Conservation (phyloP, 192 early-diverging fungal species). For the Backusella sp. region DNA sequence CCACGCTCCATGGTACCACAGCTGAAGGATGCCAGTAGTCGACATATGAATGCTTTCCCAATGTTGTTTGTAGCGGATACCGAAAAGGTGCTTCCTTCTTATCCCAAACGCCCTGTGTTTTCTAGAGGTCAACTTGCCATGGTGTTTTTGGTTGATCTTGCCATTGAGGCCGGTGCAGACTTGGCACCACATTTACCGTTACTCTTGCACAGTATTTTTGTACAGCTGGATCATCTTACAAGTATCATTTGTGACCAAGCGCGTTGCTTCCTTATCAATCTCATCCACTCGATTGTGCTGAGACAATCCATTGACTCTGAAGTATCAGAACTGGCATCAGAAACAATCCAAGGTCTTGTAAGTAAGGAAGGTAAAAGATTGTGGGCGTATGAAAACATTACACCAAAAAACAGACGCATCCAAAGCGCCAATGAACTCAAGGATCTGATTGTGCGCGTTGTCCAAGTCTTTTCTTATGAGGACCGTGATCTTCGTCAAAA, state of each 20-base stretch:
- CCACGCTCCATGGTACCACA: constrained; percentile 71
- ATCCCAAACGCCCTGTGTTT: constrained; percentile 65
- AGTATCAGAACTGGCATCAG: constrained; percentile 41
- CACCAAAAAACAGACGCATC: constrained; percentile 46
- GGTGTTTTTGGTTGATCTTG: constrained; percentile 77
- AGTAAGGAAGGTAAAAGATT: constrained; percentile 72
- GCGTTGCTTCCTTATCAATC: constrained; percentile 68
- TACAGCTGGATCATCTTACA: constrained; percentile 81
- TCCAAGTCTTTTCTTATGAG: constrained; percentile 47
- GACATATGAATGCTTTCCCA: constrained; percentile 32
- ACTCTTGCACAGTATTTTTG: constrained; percentile 72
- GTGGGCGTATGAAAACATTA: constrained; percentile 82
- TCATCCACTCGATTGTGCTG: constrained; percentile 72
- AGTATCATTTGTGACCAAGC: constrained; percentile 77
- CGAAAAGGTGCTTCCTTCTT: constrained; percentile 61
- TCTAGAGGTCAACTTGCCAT: constrained; percentile 75
- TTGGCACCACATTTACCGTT: constrained; percentile 66
- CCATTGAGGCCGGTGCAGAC: constrained; percentile 68
- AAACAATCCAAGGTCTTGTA: constrained; percentile 47
- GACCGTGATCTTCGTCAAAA: constrained; percentile 54
- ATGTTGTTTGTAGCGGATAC: constrained; percentile 68
- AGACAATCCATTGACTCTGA: constrained; percentile 58
- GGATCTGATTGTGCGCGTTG: constrained; percentile 44
- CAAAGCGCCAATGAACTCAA: constrained; percentile 49
- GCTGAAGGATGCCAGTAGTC: constrained; percentile 33